Evolutionary conservation across 495 filamentous ascomycete species (phyloP).

Genomic region (Penicillium goetzii): DNA sequence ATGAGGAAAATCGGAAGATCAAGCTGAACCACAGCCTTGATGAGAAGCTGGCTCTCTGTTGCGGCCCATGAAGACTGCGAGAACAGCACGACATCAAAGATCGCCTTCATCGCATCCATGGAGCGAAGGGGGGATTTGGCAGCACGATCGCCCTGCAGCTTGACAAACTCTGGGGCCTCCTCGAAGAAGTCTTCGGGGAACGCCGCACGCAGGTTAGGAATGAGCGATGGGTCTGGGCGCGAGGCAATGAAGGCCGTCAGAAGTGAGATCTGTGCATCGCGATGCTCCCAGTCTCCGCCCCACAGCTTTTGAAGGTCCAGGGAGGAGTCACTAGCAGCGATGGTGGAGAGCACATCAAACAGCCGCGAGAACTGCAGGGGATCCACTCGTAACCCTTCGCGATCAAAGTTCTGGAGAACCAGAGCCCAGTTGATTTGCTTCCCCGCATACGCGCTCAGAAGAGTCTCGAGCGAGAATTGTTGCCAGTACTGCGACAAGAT

Average conservation of each 20-base stretch:
- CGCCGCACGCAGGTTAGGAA: slow-evolving; percentile 76
- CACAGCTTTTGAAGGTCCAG: slow-evolving; percentile 84
- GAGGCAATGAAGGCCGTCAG: slow-evolving; percentile 78
- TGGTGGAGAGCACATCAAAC: slow-evolving; percentile 72
- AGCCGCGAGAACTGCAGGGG: slow-evolving; percentile 78
- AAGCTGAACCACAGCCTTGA: slow-evolving; percentile 53
- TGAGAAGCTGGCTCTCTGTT: slow-evolving; percentile 65
- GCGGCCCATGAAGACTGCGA: slow-evolving; percentile 65
- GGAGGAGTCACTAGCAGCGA: slow-evolving; percentile 62
- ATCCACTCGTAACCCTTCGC: slow-evolving; percentile 72
- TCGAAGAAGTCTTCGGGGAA: slow-evolving; percentile 79
- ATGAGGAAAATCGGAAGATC: slow-evolving; percentile 72
- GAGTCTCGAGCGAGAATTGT: slow-evolving; percentile 71
- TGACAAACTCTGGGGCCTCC: slow-evolving; percentile 69
- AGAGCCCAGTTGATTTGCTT: slow-evolving; percentile 77
- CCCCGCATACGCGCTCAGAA: slow-evolving; percentile 66
- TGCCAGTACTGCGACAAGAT: slow-evolving; percentile 67
- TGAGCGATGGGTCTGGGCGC: slow-evolving; percentile 77
- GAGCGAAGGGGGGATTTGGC: slow-evolving; percentile 88
- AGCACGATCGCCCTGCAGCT: slow-evolving; percentile 70
- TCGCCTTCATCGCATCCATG: slow-evolving; percentile 77
- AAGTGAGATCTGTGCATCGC: slow-evolving; percentile 87
- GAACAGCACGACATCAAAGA: slow-evolving; percentile 76
- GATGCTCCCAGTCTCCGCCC: slow-evolving; percentile 87
- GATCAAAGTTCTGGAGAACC: slow-evolving; percentile 82